Percentiles rank a stretch among this genome's conserved stretches.
Evolutionary conservation across 2,329 filamentous ascomycete genomes (phyloP).

Genomic region (Cladophialophora bantiana): DNA sequence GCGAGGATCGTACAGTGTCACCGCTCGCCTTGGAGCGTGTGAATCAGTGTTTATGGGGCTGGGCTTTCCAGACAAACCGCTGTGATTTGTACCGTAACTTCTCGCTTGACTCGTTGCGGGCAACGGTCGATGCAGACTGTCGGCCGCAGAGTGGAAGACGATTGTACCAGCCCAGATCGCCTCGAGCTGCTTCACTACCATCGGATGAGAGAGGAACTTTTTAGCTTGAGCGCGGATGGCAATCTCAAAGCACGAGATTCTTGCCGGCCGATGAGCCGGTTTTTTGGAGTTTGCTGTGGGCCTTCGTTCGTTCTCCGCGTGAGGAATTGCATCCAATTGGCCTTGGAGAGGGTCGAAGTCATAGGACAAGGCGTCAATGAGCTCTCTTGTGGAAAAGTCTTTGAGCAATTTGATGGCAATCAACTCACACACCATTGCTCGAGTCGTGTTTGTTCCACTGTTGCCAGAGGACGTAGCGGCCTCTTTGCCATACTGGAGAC

Average conservation of each 20-base stretch:
- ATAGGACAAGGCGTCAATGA: conserved; percentile 93
- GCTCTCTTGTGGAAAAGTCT: conserved; percentile 85
- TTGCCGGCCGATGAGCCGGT: conserved; percentile 66
- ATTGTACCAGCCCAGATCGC: conserved; percentile 97
- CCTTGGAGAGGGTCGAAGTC: conserved; percentile 94
- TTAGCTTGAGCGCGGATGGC: conserved; percentile 93
- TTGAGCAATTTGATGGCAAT: conserved; percentile 87
- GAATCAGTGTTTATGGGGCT: conserved; percentile 31
- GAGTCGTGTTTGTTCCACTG: conserved; percentile 80
- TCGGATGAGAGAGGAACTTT: conserved; percentile 86
- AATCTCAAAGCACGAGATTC: conserved; percentile 89
- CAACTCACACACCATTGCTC: conserved; percentile 88
- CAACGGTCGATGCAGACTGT: conserved; percentile 73
- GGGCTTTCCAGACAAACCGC: conserved; percentile 32
- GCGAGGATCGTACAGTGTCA: conserved; percentile 86
- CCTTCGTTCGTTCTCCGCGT: conserved; percentile 30
- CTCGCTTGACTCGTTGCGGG: conserved; percentile 32
- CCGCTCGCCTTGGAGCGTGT: conserved; percentile 62
- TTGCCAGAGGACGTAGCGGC: conserved; percentile 81
- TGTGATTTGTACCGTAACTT: conserved; percentile 51
- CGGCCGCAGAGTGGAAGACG: conserved; percentile 88
- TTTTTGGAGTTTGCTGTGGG: conserved; percentile 41
- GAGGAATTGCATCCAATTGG: conserved; percentile 60
- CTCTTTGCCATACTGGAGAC: conserved; percentile 90
- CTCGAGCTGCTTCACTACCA: conserved; percentile 93